A percentile compares a stretch with the other conserved stretches of the same genome.
Conservation (phyloP, 495 filamentous ascomycete species). For the Penicillium paradoxum region DNA sequence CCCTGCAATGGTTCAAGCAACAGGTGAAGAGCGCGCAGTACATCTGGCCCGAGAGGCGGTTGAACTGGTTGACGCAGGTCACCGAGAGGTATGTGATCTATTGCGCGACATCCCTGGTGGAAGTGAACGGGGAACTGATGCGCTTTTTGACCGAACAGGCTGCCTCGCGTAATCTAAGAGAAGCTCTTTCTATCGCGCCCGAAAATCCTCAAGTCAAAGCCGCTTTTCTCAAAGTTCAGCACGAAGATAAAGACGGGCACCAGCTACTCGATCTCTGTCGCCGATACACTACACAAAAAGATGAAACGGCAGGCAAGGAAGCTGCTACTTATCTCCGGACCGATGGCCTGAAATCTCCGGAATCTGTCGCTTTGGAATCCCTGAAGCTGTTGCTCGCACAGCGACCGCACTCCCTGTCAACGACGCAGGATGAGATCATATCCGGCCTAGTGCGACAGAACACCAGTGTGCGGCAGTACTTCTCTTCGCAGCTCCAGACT, state of each 20-base stretch:
- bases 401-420: conserved; percentile 32
- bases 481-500: conserved; percentile 46
- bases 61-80: conserved; percentile 45
- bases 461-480: conserved; percentile 48
- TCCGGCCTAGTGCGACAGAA: conserved; percentile 54
- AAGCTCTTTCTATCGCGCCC: conserved; percentile 58
- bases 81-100: conserved; percentile 39
- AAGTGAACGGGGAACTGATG: background rate
- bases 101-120: background rate
- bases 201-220: conserved; percentile 50
- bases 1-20: conserved; percentile 46
- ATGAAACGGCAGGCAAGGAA: conserved; percentile 55
- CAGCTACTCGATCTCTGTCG: conserved; percentile 50
- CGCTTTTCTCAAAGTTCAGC: conserved; percentile 47
- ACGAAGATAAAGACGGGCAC: conserved; percentile 46
- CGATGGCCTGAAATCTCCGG: conserved; percentile 47
- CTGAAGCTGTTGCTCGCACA: conserved; percentile 50
- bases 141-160: conserved; percentile 32
- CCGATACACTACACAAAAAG: conserved; percentile 45
- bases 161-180: conserved; percentile 54
- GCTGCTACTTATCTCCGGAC: conserved; percentile 51
- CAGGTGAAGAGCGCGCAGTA: conserved; percentile 46
- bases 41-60: conserved; percentile 47
- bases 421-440: conserved; percentile 53
- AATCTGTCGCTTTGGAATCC: conserved; percentile 49